A percentile compares a stretch with the other conserved stretches of the same genome.
These are phyloP conservation scores for Anisogramma anomala DNA, from an alignment of 2,329 filamentous ascomycete genomes.

Conservation along the genomic window DNA sequence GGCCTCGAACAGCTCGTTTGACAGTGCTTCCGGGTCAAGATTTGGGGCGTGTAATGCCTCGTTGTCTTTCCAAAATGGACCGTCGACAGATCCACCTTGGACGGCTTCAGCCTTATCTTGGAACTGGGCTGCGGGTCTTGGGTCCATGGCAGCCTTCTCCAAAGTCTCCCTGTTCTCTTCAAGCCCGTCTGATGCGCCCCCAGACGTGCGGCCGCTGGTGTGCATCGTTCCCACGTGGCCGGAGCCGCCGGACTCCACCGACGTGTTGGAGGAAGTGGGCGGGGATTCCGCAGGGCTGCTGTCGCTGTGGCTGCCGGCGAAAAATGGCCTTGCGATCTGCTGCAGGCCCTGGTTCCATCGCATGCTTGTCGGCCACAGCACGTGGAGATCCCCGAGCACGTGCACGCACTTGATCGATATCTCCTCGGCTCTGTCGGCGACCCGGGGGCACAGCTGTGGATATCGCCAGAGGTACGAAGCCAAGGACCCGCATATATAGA, in stretches of 20 bases:
- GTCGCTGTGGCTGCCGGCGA: conserved; percentile 3
- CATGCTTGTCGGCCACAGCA: conserved; percentile 17
- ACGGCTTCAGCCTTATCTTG: background rate
- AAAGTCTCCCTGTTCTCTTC: background rate
- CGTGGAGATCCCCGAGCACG: conserved; percentile 17
- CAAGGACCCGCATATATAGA: conserved; percentile 30
- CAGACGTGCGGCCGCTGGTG: background rate
- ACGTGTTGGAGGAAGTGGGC: conserved; percentile 6
- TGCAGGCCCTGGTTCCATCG: conserved; percentile 17
- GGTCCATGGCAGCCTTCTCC: conserved; percentile 10
- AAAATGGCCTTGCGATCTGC: conserved; percentile 14
- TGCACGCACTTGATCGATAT: conserved; percentile 17
- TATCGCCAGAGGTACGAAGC: conserved; percentile 22
- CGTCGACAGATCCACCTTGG: background rate
- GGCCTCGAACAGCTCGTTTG: conserved; percentile 17
- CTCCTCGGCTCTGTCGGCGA: conserved; percentile 18
- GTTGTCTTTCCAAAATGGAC: conserved; percentile 3
- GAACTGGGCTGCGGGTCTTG: conserved; percentile 3
- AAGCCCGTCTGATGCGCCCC: background rate
- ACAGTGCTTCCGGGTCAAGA: conserved; percentile 12
- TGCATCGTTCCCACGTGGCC: no score
- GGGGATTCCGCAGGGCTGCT: conserved; percentile 7
- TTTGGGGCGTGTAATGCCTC: background rate
- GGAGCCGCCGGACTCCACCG: conserved; percentile 2
- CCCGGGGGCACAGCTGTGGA: conserved; percentile 20